These are phyloP conservation scores for Starmerella bacillaris DNA, from an alignment of 805 yeast genomes.

Conservation along the genomic window DNA sequence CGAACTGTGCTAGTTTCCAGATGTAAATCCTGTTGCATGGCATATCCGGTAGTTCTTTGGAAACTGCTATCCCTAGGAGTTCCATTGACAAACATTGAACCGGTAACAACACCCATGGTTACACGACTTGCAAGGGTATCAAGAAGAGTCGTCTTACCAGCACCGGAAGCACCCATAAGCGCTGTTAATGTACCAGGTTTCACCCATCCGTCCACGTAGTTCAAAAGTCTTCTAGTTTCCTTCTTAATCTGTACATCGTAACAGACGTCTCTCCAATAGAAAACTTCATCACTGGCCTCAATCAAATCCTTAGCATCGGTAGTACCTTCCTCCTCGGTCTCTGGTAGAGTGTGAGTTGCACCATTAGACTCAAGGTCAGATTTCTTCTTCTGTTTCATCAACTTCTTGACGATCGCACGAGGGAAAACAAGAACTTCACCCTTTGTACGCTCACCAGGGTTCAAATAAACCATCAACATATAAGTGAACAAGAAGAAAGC, in stretches of 20 bases:
- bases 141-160: conserved; percentile 65
- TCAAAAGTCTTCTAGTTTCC: conserved; percentile 25
- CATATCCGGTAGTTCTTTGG: conserved; percentile 64
- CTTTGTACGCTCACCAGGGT: conserved; percentile 21
- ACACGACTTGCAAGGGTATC: conserved; percentile 58
- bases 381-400: conserved; percentile 3
- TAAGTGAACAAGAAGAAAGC: conserved; percentile 26
- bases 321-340: conserved; percentile 12
- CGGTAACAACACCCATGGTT: conserved; percentile 51
- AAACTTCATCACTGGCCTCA: conserved; percentile 30
- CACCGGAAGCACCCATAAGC: conserved; percentile 75
- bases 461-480: conserved; percentile 19
- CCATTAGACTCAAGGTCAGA: conserved; percentile 8
- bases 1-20: conserved; percentile 51
- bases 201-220: conserved; percentile 50
- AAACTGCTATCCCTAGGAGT: conserved; percentile 43
- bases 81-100: conserved; percentile 58
- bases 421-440: conserved; percentile 21
- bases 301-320: conserved; percentile 13
- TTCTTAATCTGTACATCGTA: conserved; percentile 35
- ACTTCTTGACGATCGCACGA: conserved; percentile 11
- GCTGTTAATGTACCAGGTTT: conserved; percentile 71
- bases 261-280: conserved; percentile 45
- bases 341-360: conserved; percentile 25
- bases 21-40: conserved; percentile 67